Evolutionary conservation across 768 basidiomycete genomes (phyloP).

Genomic region (Punctularia strigosozonata): DNA sequence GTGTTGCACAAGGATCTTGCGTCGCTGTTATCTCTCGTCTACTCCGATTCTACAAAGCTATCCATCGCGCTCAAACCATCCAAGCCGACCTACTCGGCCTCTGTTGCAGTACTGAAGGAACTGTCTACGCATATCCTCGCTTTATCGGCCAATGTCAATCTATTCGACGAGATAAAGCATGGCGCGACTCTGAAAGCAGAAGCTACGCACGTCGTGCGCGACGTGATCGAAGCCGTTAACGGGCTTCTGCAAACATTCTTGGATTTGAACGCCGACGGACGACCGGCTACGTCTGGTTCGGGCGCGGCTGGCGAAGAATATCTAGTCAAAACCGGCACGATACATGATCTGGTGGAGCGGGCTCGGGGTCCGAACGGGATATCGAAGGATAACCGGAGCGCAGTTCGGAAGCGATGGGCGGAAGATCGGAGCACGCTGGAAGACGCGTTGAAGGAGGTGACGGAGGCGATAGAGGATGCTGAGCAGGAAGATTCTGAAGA

Average conservation of each 20-base stretch:
- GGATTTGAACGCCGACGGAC: slow-evolving; percentile 4
- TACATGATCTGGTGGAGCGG: slow-evolving; percentile 16
- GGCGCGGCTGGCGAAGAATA: slow-evolving; percentile 10
- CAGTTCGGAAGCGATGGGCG: slow-evolving; percentile 41
- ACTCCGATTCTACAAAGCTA: slow-evolving; percentile 45
- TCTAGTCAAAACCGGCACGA: slow-evolving; percentile 15
- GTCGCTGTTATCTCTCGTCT: slow-evolving; percentile 45
- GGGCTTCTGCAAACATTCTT: slow-evolving; percentile 34
- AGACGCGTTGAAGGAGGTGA: slow-evolving; percentile 50
- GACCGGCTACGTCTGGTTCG: background rate
- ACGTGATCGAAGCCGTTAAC: slow-evolving; percentile 31
- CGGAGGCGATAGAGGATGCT: slow-evolving; percentile 36
- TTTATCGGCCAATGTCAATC: slow-evolving; percentile 35
- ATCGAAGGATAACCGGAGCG: slow-evolving; percentile 42
- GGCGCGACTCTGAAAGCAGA: slow-evolving; percentile 37
- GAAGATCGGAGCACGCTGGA: slow-evolving; percentile 43
- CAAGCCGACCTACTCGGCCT: slow-evolving; percentile 36
- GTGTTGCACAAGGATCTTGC: slow-evolving; percentile 43
- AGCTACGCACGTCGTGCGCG: slow-evolving; percentile 24
- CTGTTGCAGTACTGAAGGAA: slow-evolving; percentile 40
- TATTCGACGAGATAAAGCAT: slow-evolving; percentile 28
- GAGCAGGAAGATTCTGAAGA: slow-evolving; percentile 14
- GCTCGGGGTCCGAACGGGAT: slow-evolving; percentile 26
- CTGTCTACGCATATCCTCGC: slow-evolving; percentile 35
- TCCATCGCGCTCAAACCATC: slow-evolving; percentile 52